Base-by-base conservation (phyloP, 805 yeast genomes). In the Candida boleticola region DNA sequence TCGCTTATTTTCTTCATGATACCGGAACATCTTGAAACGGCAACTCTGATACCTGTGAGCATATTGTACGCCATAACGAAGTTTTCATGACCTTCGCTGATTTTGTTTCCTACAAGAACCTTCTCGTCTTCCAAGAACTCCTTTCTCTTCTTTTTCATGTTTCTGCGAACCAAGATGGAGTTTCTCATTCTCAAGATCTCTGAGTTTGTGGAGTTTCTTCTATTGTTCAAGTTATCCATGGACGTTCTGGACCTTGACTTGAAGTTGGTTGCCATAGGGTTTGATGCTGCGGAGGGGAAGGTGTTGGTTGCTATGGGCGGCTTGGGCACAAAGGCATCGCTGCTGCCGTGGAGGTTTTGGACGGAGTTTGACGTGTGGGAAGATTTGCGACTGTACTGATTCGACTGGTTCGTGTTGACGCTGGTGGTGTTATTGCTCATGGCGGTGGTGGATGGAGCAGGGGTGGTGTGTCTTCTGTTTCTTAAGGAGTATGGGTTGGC, bases 31-130 rank as follows among this genome's bases (percentile, higher is more conserved):
- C 97, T 72, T 3, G 96, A 88, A 0, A 93, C 98, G 0, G 97
- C 90, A 6, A 89, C 95, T 43, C 99, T 76, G 36, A 93, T 93
- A 2, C 99, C 99, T 0, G 98, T 90, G 44, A 95, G 75, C 97
- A 93, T 92, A 61, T 92, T 89, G 63, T 93, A 95, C 1, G 97
- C 99, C 73, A 92, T 82, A 21, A 89, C 87, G 55, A 84, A 93
- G 61, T 90, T 93, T 39, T 81, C 89, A 58, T 93, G 98, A 33
- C 97, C 97, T 63, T 93, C 98, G 48, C 84, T 77, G 30, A 89
- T 90, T 51, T 83, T 83, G 48, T 86, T 85, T 3, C 95, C 95
- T 10, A 86, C 82, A 34, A 83, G 61, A 3, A 83, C 90, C 36
- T 61, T 58, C 41, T 77, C 82, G 47, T 79, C 85, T 38, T 76